These are phyloP conservation scores for Phyllostachys edulis DNA, from an alignment of 176 grass and related monocot species.

Conservation along the genomic window DNA sequence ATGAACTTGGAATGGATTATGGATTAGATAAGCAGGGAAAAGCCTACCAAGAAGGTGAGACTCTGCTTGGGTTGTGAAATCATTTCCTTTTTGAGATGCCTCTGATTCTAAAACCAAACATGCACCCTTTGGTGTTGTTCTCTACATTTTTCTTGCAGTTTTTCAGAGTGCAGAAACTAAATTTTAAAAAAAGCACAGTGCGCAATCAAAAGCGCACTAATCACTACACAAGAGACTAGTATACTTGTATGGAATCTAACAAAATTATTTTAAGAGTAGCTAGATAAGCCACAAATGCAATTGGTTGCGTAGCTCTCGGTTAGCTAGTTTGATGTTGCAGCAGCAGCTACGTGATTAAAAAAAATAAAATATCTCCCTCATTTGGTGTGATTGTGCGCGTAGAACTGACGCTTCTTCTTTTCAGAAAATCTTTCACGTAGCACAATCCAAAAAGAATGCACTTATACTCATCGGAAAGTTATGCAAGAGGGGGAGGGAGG, in stretches of 20 bases:
- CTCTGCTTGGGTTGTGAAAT: conserved; percentile 28
- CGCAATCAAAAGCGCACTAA: not conserved
- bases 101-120: not conserved
- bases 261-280: not conserved
- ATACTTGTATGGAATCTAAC: not conserved
- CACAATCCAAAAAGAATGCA: conserved; percentile 41
- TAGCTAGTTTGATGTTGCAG: not conserved
- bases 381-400: conserved; percentile 36
- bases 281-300: not conserved
- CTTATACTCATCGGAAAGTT: conserved; percentile 29
- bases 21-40: conserved; percentile 9
- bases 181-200: not conserved
- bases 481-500: not conserved
- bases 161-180: not conserved
- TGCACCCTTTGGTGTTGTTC: not conserved
- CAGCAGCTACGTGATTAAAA: not conserved
- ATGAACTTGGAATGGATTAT: not conserved
- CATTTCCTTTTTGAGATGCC: not conserved
- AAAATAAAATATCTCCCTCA: not conserved
- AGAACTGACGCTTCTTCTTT: conserved; percentile 38
- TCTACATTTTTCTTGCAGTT: not conserved
- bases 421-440: conserved; percentile 30
- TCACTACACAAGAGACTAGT: not conserved
- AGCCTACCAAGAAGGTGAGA: not conserved
- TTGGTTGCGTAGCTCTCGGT: not conserved